Base-by-base conservation (phyloP, 1,284 basidiomycete genomes). In the Vanrija sp. region DNA sequence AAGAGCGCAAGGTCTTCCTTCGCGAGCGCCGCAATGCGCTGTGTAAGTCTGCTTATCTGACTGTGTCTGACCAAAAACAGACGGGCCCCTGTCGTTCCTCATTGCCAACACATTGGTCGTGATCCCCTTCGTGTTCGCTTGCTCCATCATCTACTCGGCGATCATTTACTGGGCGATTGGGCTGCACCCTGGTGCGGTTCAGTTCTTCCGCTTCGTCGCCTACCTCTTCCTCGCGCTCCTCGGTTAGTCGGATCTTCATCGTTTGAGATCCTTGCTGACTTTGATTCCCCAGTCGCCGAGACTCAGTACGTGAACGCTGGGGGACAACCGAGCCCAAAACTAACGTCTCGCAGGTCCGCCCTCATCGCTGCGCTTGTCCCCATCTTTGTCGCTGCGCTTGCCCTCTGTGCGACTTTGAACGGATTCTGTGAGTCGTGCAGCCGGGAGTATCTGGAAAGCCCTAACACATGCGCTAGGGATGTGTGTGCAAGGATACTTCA, bases 311-410 rank as follows among this genome's bases (percentile, higher is more conserved):
- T 25, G 24, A 25, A 5, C 5, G 24, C 4, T 25, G 4, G 5
- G 24, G 5, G 24, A 25, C 24, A 9, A 25, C 5, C 24, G 5
- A 9, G 24, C 4, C 24, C 24, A 9, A 25, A 9, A 25, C 79
- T 1, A 83, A 83, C 0, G 83, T 84, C 61, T 79, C 77, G 25
- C 82, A 83, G 59, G 73, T 77, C 2, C 67, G 9, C 82, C 16
- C 66, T 85, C n/a, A 67, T 85, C 41, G 80, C 83, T 0, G 75
- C 81, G 0, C 49, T 79, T 14, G 49, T 84, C 0, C 84, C 84
- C 0, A 78, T 83, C 44, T 84, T 84, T 54, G 80, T 85, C 25
- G 83, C 82, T 0, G 78, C 83, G 2, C 73, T 85, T 2, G 83
- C 83, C 0, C 73, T 85, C 3, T 71, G 77, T 19, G 60, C 60